Evolutionary conservation across 345 rosid species (phyloP).

Genomic region (Gossypium australe): DNA sequence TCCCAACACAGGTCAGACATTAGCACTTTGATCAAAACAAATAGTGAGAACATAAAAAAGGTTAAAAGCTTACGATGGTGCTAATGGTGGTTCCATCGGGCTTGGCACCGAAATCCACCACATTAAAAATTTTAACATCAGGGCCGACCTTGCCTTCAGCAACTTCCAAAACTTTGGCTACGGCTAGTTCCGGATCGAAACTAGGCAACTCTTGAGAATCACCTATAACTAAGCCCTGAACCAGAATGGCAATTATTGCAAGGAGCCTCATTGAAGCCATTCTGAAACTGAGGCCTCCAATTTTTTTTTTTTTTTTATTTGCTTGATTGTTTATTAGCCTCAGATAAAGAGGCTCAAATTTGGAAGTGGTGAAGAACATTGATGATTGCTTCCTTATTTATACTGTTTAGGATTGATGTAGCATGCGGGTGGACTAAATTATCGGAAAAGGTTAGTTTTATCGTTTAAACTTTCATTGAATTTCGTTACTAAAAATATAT

Average conservation of each 20-base stretch:
- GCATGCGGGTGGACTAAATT: background rate
- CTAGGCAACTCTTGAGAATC: background rate
- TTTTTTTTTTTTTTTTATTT: background rate
- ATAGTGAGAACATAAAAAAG: no score
- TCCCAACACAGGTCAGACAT: background rate
- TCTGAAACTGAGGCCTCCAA: background rate
- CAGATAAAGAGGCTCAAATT: background rate
- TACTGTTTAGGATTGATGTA: background rate
- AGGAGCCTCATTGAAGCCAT: background rate
- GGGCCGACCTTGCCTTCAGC: background rate
- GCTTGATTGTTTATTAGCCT: background rate
- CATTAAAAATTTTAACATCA: background rate
- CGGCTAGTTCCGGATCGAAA: background rate
- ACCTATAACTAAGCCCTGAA: background rate
- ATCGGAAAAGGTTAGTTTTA: background rate
- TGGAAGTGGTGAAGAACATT: background rate
- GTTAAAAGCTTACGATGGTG: background rate
- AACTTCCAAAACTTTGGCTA: background rate
- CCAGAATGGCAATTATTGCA: background rate
- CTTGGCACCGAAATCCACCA: conserved; percentile 10
- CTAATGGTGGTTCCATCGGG: background rate
- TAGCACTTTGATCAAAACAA: background rate
- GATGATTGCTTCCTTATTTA: background rate
- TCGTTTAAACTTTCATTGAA: no score
- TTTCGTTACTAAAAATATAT: conserved; percentile 1